Evolutionary conservation across 768 basidiomycete species (phyloP), one percentile per base, ranked within the genome.

Genomic region (Dioszegia aurantiaca): DNA sequence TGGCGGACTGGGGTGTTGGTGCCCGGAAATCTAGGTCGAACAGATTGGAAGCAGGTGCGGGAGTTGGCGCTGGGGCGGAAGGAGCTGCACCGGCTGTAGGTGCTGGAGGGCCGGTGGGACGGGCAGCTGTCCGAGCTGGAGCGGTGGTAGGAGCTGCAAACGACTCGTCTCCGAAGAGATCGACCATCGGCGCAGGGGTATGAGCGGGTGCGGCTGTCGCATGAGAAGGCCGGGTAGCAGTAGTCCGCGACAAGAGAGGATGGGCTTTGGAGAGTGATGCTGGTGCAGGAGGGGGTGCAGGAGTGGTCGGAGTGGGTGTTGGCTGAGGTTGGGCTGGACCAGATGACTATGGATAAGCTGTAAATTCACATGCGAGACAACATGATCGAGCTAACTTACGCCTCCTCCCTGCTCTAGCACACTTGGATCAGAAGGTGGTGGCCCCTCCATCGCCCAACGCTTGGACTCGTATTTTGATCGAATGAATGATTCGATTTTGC

Each of bases 401-500:
- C 42, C 55, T 27, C 47, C 64, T 0, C 55, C 78, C 33, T 76
- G 78, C 9, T 90, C 91, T 14, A 97, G 81, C 0, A 83, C 78
- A 17, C 87, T 85, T 2, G 93, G 94, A 76, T 97, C 89, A 0
- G 78, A 70, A 0, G 94, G 94, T 0, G 82, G 84, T 14, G 89
- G 87, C 0, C 89, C 91, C n/a, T 93, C 88, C 77, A 87, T 79
- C 1, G 93, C 94, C 94, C 94, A 99, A 57, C 94, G 81, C 24
- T 83, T 82, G 2, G 87, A 85, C 77, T 99, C 94, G 75, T 99
- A 99, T 76, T 99, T 98, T 21, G 89, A 92, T 48, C 94, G 87
- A 60, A 98, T 88, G 78, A 92, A 98, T 0, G 89, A 91, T 58
- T 98, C 94, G 81, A 98, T 92, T 83, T 98, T 98, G 76, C 93